A percentile compares a stretch with the other conserved stretches of the same genome.
phyloP scores from a whole-genome alignment of 768 basidiomycete genomes.

The Galerina sulciceps region DNA sequence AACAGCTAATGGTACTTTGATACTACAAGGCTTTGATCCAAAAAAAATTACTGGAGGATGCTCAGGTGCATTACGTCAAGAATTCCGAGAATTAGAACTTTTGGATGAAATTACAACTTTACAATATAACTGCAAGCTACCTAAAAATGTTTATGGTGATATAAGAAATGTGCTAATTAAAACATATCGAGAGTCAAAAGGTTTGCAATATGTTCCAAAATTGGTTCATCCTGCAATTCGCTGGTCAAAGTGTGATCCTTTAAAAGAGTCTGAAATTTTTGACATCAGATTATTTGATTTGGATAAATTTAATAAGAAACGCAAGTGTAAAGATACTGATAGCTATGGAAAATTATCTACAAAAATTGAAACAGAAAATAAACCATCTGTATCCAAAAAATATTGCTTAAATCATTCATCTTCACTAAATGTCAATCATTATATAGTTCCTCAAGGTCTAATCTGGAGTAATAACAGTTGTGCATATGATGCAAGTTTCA shows the following conservation, averaged over 20 bases:
- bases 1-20: constrained; percentile 2
- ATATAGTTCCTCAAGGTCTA: neutral
- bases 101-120: neutral
- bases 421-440: neutral
- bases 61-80: constrained; percentile 1
- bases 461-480: neutral
- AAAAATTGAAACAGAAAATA: neutral
- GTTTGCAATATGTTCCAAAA: neutral
- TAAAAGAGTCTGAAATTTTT: neutral
- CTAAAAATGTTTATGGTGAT: neutral
- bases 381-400: too few species aligned
- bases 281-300: neutral
- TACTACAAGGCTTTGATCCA: constrained; percentile 8
- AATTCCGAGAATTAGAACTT: constrained; percentile 4
- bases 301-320: neutral
- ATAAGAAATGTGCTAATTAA: neutral
- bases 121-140: neutral
- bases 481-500: neutral
- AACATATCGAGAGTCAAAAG: neutral
- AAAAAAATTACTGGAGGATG: neutral
- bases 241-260: neutral
- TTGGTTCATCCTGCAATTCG: neutral
- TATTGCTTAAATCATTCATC: neutral
- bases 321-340: neutral
- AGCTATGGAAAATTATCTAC: neutral